Percentiles rank a stretch among this genome's conserved stretches.
phyloP scores from a whole-genome alignment of 257 asterid species.

The Nicotiana obtusifolia region DNA sequence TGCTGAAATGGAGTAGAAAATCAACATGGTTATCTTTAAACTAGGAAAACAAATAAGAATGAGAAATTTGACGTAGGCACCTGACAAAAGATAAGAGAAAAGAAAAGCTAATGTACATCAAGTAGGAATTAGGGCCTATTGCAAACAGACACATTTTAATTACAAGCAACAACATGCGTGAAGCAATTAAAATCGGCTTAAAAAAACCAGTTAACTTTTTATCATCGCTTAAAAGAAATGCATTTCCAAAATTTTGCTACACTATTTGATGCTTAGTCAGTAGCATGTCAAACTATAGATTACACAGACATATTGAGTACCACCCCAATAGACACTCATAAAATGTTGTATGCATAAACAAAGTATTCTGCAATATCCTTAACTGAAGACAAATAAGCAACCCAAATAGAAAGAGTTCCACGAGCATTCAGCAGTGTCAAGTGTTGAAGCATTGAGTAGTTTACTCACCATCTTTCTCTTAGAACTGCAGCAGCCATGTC shows the following conservation, averaged over 20 bases:
- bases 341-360: background rate
- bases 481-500: slow-evolving; percentile 26
- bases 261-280: background rate
- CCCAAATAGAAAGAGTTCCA: background rate
- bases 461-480: slow-evolving; percentile 57
- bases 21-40: background rate
- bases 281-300: background rate
- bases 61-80: background rate
- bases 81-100: background rate
- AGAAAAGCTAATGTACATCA: background rate
- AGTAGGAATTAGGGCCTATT: background rate
- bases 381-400: slow-evolving; percentile 1
- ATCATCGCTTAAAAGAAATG: background rate
- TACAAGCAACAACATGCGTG: background rate
- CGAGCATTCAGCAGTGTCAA: background rate
- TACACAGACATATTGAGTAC: background rate
- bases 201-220: background rate
- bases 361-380: background rate
- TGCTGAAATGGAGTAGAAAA: slow-evolving; percentile 32
- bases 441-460: background rate
- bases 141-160: background rate
- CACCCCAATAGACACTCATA: background rate
- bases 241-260: background rate
- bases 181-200: background rate
- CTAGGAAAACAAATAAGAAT: background rate